Percentiles rank a stretch among this genome's conserved stretches.
Evolutionary conservation across 2,329 filamentous ascomycete genomes (phyloP).

Genomic region (Penicillium oxalicum): DNA sequence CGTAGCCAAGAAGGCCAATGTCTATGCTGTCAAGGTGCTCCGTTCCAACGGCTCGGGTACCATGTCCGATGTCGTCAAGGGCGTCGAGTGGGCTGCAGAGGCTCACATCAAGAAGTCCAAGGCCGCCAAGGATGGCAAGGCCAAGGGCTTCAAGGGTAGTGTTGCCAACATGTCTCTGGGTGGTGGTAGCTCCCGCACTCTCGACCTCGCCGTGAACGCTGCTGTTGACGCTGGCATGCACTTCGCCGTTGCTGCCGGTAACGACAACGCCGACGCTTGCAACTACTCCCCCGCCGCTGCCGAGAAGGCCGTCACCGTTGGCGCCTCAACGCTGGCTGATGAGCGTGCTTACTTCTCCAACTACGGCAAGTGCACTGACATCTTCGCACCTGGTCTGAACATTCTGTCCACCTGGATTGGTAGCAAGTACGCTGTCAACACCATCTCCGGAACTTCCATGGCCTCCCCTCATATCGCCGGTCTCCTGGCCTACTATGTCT

Average conservation of each 20-base stretch:
- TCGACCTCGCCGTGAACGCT: conserved; percentile 89
- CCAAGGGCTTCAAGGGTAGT: conserved; percentile 97
- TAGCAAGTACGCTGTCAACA: conserved; percentile 92
- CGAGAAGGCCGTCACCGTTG: conserved; percentile 86
- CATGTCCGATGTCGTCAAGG: conserved; percentile 98
- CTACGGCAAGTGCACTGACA: conserved; percentile 98
- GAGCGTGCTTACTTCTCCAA: conserved; percentile 99
- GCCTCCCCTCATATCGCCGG: conserved; percentile 94
- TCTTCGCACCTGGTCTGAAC: conserved; percentile 95
- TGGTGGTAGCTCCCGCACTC: conserved; percentile 88
- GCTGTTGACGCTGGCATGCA: conserved; percentile 87
- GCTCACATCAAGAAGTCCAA: conserved; percentile 70
- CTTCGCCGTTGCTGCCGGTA: conserved; percentile 96
- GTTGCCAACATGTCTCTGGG: conserved; percentile 99
- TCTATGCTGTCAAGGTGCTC: conserved; percentile 98
- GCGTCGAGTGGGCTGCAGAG: conserved; percentile 88
- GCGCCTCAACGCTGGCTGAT: conserved; percentile 86
- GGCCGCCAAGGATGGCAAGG: conserved; percentile 76
- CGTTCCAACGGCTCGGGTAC: conserved; percentile 94
- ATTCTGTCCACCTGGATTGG: conserved; percentile 98
- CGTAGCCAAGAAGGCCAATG: conserved; percentile 96
- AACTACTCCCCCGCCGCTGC: conserved; percentile 97
- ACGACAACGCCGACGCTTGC: conserved; percentile 98
- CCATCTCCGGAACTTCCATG: conserved; percentile 99
- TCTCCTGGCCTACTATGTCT: conserved; percentile 96